These are phyloP conservation scores for cucumber (Cucumis sativus) DNA, from an alignment of 306 rosid species.

Conservation along the genomic window Cucumber_9930_V3 NC_026659.2:21036501-21037000, in stretches of 20 bases:
- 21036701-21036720: slow-evolving; percentile 75
- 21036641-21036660: slow-evolving; percentile 75
- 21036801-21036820: slow-evolving; percentile 63
- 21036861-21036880: slow-evolving; percentile 65
- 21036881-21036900: slow-evolving; percentile 33
- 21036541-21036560: slow-evolving; percentile 53
- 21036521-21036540: background rate
- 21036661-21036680: slow-evolving; percentile 84
- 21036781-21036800: slow-evolving; percentile 41
- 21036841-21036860: slow-evolving; percentile 84
- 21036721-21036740: slow-evolving; percentile 97
- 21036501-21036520: too few species aligned
- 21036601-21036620: slow-evolving; percentile 83
- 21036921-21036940: too few species aligned
- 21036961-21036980: too few species aligned
- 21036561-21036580: slow-evolving; percentile 67
- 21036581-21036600: slow-evolving; percentile 82
- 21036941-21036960: too few species aligned
- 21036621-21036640: slow-evolving; percentile 73
- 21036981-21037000: too few species aligned
- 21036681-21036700: slow-evolving; percentile 71
- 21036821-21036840: slow-evolving; percentile 84
- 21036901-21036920: too few species aligned
- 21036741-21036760: slow-evolving; percentile 84
- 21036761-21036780: slow-evolving; percentile 88